A percentile compares a stretch with the other conserved stretches of the same genome.
These are phyloP conservation scores for Erythrophleum ivorense DNA, from an alignment of 331 rosid species.

Conservation along the genomic window DNA sequence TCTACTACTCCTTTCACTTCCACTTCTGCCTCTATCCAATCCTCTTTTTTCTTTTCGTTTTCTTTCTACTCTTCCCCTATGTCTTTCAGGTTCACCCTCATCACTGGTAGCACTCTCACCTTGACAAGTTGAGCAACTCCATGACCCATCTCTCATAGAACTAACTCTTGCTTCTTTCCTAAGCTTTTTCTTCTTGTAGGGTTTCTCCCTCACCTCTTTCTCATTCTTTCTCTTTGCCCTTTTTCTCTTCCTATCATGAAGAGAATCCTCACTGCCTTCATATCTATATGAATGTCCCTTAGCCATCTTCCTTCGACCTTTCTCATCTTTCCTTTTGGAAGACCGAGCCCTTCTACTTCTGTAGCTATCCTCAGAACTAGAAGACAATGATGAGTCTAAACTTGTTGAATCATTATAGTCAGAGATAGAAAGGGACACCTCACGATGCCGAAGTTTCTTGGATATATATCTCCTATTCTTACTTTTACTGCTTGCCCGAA, in stretches of 20 bases:
- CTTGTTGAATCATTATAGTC: constrained; percentile 58
- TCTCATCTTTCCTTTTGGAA: constrained; percentile 51
- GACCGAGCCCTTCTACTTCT: constrained; percentile 61
- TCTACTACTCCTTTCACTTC: constrained; percentile 50
- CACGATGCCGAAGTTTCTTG: constrained; percentile 64
- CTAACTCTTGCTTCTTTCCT: constrained; percentile 57
- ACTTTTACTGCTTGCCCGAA: constrained; percentile 52
- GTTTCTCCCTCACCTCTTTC: constrained; percentile 52
- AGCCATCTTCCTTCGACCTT: constrained; percentile 58
- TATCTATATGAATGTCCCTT: constrained; percentile 48
- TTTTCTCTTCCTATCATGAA: constrained; percentile 59
- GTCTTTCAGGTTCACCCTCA: constrained; percentile 49
- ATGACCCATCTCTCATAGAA: constrained; percentile 49
- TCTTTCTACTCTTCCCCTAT: constrained; percentile 53
- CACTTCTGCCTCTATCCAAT: constrained; percentile 45
- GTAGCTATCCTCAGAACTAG: constrained; percentile 61
- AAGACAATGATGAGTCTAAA: constrained; percentile 47
- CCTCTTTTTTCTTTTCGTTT: constrained; percentile 48
- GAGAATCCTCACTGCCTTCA: constrained; percentile 61
- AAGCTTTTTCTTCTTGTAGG: constrained; percentile 55
- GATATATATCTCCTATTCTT: constrained; percentile 63
- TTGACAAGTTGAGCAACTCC: constrained; percentile 60
- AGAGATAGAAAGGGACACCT: constrained; percentile 55
- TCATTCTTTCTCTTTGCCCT: constrained; percentile 55
- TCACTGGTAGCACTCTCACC: constrained; percentile 48